These are phyloP conservation scores for Singerocomus inundabilis DNA, from an alignment of 1,284 basidiomycete genomes.

Conservation along the genomic window DNA sequence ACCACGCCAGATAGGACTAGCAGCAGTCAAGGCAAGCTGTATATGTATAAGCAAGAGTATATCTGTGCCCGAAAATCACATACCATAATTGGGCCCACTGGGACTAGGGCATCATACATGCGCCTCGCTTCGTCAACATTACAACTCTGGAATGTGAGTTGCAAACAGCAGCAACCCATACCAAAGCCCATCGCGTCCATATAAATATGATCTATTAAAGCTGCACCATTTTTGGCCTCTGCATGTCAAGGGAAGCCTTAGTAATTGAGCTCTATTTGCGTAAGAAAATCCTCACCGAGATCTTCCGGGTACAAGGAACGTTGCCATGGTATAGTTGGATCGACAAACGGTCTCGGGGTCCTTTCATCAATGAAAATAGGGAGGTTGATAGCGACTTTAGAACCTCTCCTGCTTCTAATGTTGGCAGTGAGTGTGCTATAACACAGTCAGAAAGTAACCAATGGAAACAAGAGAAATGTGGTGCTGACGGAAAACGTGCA, in stretches of 20 bases:
- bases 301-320: constrained; percentile 81
- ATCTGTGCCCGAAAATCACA: constrained; percentile 21
- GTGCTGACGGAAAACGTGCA: constrained; percentile 91
- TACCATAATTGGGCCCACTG: constrained; percentile 93
- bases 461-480: constrained; percentile 3
- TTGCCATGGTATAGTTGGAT: constrained; percentile 87
- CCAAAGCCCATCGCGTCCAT: constrained; percentile 99
- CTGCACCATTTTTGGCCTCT: constrained; percentile 89
- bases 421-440: constrained; percentile 91
- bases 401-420: constrained; percentile 86
- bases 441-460: constrained; percentile 13
- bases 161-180: constrained; percentile 98
- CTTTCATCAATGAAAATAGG: constrained; percentile 89
- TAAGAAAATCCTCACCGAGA: constrained; percentile 45
- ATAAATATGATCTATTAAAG: constrained; percentile 90
- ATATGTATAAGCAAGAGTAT: constrained; percentile 7
- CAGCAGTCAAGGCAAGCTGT: constrained; percentile 91
- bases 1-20: constrained; percentile 92
- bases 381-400: constrained; percentile 95
- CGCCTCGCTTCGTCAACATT: constrained; percentile 89
- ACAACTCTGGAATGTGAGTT: constrained; percentile 97
- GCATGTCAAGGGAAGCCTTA: constrained; percentile 4
- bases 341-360: constrained; percentile 88
- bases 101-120: constrained; percentile 93
- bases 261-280: constrained; percentile 14